Evolutionary conservation across 805 yeast species (phyloP), one percentile per base, ranked within the genome.

Genomic region (Lachancea dasiensis): DNA sequence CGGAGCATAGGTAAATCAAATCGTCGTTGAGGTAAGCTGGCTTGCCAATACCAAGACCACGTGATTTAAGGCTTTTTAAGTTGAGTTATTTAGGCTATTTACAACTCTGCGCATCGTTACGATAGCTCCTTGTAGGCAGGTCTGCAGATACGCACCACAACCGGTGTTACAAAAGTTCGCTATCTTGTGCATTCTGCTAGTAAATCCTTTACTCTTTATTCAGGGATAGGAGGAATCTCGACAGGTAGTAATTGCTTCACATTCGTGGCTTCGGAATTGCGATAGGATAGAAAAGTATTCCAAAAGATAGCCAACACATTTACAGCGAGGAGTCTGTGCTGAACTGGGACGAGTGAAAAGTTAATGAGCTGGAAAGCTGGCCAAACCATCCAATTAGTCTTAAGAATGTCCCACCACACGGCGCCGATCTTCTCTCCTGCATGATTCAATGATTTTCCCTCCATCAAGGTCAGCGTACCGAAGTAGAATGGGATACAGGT

Each of bases 361-460:
- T 90, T 92, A 44, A 80, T 46, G 38, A 78, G 52, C 61, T 92
- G 97, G 45, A 92, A 83, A 0, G 75, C 60, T 0, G 97, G 97
- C 98, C 97, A 92, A 9, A 90, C 81, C 36, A 69, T 54, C 89
- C 95, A 86, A 58, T 87, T 89, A 13, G 83, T 69, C 23, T 67
- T 56, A 28, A 89, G 60, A 0, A 95, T 87, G 3, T 72, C 69
- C 79, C 77, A 63, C 75, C 77, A 77, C 42, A 79, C 75, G 11
- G 66, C 61, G 2, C 60, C 32, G 17, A 81, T 50, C 45, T 73
- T 79, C 4, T 47, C 33, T 36, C 57, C 52, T 11, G 78, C 65
- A 16, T 65, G 65, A 0, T 56, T 56, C 3, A 61, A 26, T 0
- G 72, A 53, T 33, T 70, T 64, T 10, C 72, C 70, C 53, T 86